Base-by-base conservation (phyloP, 768 basidiomycete genomes). In the Tricholoma flavovirens region DNA sequence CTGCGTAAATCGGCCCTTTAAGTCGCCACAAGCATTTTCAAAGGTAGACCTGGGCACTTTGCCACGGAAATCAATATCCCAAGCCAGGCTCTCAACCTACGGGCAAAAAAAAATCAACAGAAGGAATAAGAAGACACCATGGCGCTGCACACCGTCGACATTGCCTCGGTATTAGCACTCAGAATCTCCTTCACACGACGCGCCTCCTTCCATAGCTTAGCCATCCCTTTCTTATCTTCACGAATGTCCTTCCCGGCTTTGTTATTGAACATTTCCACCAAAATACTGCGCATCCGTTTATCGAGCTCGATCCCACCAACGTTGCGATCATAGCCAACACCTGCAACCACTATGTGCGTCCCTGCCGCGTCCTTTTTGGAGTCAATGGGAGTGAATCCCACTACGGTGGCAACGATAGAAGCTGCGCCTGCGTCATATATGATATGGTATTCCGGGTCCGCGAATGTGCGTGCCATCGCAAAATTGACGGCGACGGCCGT, bases 401-500 rank as follows among this genome's bases (percentile, higher is more conserved):
- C 89, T 24, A 95, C 72, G 0, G 91, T 93, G 1, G 92, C 90
- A 26, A 83, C 78, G 40, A 87, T 86, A 4, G 88, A 79, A 1
- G 86, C 87, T 5, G 96, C 91, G 42, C 97, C 97, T 0, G 93
- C 91, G 64, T 98, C 97, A 71, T 90, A 99, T 57, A 99, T 86
- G 62, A 99, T 71, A 67, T 98, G 95, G 68, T 87, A 83, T 65
- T 95, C 88, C 0, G 85, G 83, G 2, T 73, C 74, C 0, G 87
- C 74, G 76, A 98, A 98, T 1, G 84, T 78, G 49, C 96, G 83
- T 1, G 94, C 93, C 93, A 98, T 97, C 42, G 97, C 97, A 66
- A 91, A 99, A 75, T 99, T 99, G 62, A 98, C 80, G 12, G 93
- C 97, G n/a, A 95, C 88, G 2, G 94, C 92, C 0, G 91, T 84